Percentiles rank a stretch among this genome's conserved stretches.
Evolutionary conservation across 1,139 yeast genomes (phyloP).

Genomic region (Zygoascus hellenicus): DNA sequence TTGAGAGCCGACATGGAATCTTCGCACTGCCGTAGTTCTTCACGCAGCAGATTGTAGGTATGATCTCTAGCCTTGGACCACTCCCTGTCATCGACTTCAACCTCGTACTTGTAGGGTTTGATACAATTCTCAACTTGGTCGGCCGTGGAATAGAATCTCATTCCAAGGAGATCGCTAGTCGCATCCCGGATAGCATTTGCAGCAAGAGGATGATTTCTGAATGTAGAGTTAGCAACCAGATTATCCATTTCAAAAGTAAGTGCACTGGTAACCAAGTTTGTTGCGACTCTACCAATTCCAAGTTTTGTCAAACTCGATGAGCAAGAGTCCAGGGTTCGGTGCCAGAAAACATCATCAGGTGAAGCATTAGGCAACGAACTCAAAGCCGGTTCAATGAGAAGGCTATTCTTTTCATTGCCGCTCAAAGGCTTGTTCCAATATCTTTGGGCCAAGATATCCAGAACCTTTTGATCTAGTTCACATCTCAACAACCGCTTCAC

Average conservation of each 20-base stretch:
- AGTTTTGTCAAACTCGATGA: slow-evolving; percentile 80
- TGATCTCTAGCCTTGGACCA: slow-evolving; percentile 83
- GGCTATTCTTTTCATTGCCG: slow-evolving; percentile 3
- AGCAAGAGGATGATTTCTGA: slow-evolving; percentile 80
- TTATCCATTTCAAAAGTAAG: slow-evolving; percentile 71
- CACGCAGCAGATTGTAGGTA: slow-evolving; percentile 64
- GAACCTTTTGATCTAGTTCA: slow-evolving; percentile 81
- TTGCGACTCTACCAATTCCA: slow-evolving; percentile 88
- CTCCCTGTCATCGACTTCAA: slow-evolving; percentile 91
- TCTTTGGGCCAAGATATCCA: slow-evolving; percentile 80
- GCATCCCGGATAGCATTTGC: slow-evolving; percentile 78
- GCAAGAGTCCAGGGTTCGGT: slow-evolving; percentile 74
- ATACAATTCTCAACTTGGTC: slow-evolving; percentile 98
- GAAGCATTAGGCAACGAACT: slow-evolving; percentile 48
- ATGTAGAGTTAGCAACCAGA: slow-evolving; percentile 64
- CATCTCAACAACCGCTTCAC: slow-evolving; percentile 71
- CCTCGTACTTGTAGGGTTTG: slow-evolving; percentile 94
- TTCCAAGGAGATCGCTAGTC: slow-evolving; percentile 68
- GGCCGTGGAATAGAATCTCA: slow-evolving; percentile 84
- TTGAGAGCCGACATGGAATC: slow-evolving; percentile 57
- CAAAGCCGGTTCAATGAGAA: slow-evolving; percentile 44
- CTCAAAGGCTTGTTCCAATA: slow-evolving; percentile 75
- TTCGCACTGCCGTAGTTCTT: slow-evolving; percentile 81
- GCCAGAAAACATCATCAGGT: slow-evolving; percentile 80
- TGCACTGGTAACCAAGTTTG: slow-evolving; percentile 75